Conservation (phyloP, 495 filamentous ascomycete genomes). For the Penicillium ochrochloron region DNA sequence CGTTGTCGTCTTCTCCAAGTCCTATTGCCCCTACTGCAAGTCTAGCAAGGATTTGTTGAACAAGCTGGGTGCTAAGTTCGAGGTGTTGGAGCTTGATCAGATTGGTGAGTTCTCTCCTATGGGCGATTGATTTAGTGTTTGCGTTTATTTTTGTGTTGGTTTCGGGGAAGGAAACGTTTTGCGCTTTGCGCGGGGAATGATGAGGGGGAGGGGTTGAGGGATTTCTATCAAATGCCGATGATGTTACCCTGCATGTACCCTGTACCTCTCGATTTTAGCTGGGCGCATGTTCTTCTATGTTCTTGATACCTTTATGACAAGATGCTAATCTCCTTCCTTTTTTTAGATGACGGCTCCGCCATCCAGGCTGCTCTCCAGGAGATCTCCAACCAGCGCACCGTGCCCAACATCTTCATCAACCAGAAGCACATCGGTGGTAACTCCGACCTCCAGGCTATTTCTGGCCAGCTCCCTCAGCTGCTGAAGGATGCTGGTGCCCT, state of each 20-base stretch:
- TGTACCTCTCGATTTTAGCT: background rate
- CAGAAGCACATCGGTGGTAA: constrained; percentile 94
- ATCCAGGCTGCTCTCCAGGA: constrained; percentile 84
- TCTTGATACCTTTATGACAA: background rate
- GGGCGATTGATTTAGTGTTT: background rate
- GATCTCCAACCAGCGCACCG: constrained; percentile 80
- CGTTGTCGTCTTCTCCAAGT: constrained; percentile 96
- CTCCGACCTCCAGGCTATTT: constrained; percentile 82
- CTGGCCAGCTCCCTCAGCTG: constrained; percentile 58
- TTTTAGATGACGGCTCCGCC: constrained; percentile 72
- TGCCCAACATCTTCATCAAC: constrained; percentile 94
- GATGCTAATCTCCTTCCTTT: background rate
- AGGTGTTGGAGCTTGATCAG: constrained; percentile 81
- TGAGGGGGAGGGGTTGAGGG: too few relatives aligned
- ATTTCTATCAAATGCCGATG: too few relatives aligned
- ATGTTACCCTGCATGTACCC: background rate
- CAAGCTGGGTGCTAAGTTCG: constrained; percentile 72
- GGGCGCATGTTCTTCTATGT: background rate
- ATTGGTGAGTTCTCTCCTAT: constrained; percentile 65
- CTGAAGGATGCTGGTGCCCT: constrained; percentile 70
- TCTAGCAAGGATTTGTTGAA: constrained; percentile 76
- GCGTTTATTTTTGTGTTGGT: background rate
- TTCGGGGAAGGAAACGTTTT: background rate
- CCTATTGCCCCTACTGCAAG: constrained; percentile 93
- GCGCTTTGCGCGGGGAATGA: background rate